A percentile compares a stretch with the other conserved stretches of the same genome.
phyloP scores from a whole-genome alignment of 768 basidiomycete species.

The Stropharia rugosoannulata region DNA sequence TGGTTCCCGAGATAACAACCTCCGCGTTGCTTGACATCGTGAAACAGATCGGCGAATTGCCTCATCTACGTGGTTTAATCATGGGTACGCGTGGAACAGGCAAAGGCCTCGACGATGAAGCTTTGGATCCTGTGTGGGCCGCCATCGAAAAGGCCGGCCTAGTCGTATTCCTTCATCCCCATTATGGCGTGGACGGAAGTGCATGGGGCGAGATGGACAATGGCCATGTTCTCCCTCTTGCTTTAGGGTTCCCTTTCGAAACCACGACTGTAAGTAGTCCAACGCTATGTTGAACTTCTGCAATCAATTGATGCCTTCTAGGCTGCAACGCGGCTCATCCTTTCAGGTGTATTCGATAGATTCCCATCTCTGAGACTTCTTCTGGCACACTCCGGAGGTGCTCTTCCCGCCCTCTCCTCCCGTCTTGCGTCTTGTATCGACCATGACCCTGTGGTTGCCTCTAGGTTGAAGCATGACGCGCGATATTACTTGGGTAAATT shows the following conservation, averaged over 20 bases:
- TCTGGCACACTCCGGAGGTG: conserved; percentile 86
- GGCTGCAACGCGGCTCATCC: conserved; percentile 78
- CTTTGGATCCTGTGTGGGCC: conserved; percentile 80
- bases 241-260: conserved; percentile 88
- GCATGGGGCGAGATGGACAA: conserved; percentile 78
- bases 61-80: conserved; percentile 74
- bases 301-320: conserved; percentile 16
- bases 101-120: conserved; percentile 76
- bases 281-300: not conserved
- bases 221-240: conserved; percentile 85
- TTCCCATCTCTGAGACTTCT: conserved; percentile 74
- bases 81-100: conserved; percentile 82
- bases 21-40: conserved; percentile 61
- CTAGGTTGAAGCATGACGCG: conserved; percentile 76
- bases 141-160: conserved; percentile 68
- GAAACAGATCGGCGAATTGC: conserved; percentile 59
- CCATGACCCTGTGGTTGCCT: conserved; percentile 80
- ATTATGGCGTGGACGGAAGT: conserved; percentile 76
- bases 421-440: conserved; percentile 82
- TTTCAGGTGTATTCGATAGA: conserved; percentile 79
- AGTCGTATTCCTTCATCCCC: conserved; percentile 83
- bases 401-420: conserved; percentile 80
- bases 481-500: conserved; percentile 80
- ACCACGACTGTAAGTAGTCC: conserved; percentile 70
- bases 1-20: conserved; percentile 64